phyloP scores from a whole-genome alignment of 805 yeast genomes.

The Brettanomyces naardenensis region DNA sequence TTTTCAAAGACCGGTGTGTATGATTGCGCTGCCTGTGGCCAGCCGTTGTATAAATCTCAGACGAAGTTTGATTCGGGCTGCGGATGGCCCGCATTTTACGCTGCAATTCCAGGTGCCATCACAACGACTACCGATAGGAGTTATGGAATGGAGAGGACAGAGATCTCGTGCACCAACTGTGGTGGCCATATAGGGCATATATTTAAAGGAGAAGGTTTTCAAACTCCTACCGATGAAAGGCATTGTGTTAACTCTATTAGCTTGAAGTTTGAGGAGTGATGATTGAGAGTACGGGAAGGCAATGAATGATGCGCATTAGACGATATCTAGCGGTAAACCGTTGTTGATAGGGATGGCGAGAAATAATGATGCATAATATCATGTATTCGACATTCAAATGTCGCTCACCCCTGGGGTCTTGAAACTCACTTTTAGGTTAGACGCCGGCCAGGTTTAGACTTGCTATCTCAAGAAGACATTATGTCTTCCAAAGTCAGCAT shows the following conservation, averaged over 20 bases:
- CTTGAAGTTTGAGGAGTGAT: constrained; percentile 51
- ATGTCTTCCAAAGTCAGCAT: too few species aligned
- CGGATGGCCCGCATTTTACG: constrained; percentile 98
- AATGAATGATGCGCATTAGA: too few species aligned
- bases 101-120: constrained; percentile 79
- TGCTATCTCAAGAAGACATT: too few species aligned
- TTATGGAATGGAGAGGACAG: constrained; percentile 77
- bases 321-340: too few species aligned
- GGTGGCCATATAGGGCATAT: constrained; percentile 96
- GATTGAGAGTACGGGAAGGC: too few species aligned
- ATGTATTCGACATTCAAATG: too few species aligned
- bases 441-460: too few species aligned
- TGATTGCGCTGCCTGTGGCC: constrained; percentile 77
- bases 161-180: constrained; percentile 81
- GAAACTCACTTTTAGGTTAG: too few species aligned
- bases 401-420: too few species aligned
- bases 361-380: too few species aligned
- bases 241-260: constrained; percentile 91
- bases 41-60: constrained; percentile 69
- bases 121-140: constrained; percentile 50
- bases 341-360: too few species aligned
- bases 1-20: constrained; percentile 55
- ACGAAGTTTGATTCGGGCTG: constrained; percentile 88
- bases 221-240: constrained; percentile 80
- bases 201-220: constrained; percentile 87